Conservation (phyloP, 768 basidiomycete species). For the Epithele typhae region DNA sequence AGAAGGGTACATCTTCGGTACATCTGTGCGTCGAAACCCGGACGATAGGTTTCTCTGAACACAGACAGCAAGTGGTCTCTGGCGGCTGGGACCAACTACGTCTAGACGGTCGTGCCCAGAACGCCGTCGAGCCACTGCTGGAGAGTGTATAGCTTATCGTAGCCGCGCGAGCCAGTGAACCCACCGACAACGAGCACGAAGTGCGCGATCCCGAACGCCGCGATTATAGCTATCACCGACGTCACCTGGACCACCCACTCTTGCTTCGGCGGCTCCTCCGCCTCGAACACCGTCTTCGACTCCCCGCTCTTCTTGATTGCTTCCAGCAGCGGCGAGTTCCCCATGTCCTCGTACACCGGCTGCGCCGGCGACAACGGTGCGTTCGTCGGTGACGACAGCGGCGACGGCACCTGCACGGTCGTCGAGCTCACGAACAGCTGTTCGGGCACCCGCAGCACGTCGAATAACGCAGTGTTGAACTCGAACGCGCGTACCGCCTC, state of each 20-base stretch:
- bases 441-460: conserved; percentile 20
- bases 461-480: conserved; percentile 30
- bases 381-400: conserved; percentile 1
- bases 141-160: conserved; percentile 17
- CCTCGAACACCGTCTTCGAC: conserved; percentile 12
- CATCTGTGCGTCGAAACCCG: background rate
- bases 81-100: too few species aligned
- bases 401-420: background rate
- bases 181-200: conserved; percentile 27
- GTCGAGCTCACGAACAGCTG: background rate
- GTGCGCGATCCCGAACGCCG: conserved; percentile 27
- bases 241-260: conserved; percentile 10
- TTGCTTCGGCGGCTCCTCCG: background rate
- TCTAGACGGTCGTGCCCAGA: background rate
- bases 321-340: conserved; percentile 1
- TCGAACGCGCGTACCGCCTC: conserved; percentile 32
- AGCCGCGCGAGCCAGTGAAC: conserved; percentile 22
- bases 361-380: conserved; percentile 4
- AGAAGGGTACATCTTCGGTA: too few species aligned
- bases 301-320: background rate
- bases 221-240: conserved; percentile 25
- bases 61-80: too few species aligned
- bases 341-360: conserved; percentile 4
- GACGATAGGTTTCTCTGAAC: too few species aligned
- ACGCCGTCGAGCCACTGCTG: conserved; percentile 16